phyloP scores from a whole-genome alignment of 2,329 filamentous ascomycete genomes.

The Microcyclosporella mali region DNA sequence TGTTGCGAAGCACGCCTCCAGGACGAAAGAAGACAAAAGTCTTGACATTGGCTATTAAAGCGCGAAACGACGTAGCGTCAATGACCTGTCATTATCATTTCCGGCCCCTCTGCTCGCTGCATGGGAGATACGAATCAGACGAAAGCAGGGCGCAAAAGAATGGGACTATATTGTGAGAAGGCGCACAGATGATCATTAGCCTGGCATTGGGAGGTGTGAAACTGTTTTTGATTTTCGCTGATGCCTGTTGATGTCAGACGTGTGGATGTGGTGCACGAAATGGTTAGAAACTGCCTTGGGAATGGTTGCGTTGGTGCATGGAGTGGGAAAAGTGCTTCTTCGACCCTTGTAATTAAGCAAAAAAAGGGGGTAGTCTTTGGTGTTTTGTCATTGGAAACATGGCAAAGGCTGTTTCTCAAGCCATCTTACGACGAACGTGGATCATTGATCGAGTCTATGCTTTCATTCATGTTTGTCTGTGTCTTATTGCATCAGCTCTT shows the following conservation, averaged over 20 bases:
- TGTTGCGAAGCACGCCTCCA: neutral
- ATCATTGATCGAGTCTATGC: too few species aligned
- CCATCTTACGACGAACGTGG: neutral
- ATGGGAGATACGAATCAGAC: too few species aligned
- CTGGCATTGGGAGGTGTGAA: too few species aligned
- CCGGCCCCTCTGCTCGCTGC: neutral
- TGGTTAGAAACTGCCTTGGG: neutral
- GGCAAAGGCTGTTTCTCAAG: slow-evolving; percentile 12
- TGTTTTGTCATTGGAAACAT: slow-evolving; percentile 9
- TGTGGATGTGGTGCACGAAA: too few species aligned
- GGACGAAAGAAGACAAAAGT: neutral
- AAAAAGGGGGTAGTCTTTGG: neutral
- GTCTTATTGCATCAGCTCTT: too few species aligned
- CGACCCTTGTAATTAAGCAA: neutral
- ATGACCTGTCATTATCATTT: slow-evolving; percentile 2
- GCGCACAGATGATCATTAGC: too few species aligned
- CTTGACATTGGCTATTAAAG: neutral
- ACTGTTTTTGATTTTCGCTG: too few species aligned
- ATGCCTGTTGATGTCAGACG: too few species aligned
- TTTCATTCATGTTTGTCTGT: too few species aligned
- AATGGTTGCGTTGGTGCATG: neutral
- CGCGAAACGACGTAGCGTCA: neutral
- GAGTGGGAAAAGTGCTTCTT: neutral
- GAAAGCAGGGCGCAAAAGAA: too few species aligned
- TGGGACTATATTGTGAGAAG: too few species aligned